Base-by-base conservation (phyloP, 495 filamentous ascomycete genomes). In the Trichocladium uniseriatum region DNA sequence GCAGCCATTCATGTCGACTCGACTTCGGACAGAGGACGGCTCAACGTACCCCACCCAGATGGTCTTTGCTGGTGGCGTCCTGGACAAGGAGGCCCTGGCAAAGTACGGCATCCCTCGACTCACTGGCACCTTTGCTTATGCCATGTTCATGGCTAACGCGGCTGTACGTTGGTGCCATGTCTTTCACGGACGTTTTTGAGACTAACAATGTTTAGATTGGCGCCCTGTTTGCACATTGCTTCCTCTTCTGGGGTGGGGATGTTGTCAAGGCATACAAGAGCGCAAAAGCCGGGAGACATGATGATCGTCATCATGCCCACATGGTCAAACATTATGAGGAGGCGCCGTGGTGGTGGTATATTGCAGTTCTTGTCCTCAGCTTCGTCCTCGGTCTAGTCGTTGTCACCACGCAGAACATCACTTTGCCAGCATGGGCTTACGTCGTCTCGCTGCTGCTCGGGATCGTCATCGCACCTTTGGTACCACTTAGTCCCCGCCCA, bases 261-360 rank as follows among this genome's bases (percentile, higher is more conserved):
- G 38, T 60, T 14, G 29, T 45, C 13, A 27, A 32, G 16, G 43
- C 57, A 7, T 56, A 42, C 57, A 56, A 56, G 44, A 46, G 48
- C 40, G 47, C 57, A 0, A 56, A 36, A 28, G 5, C 3, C 1
- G 53, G 53, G 14, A 20, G 24, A 6, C 41, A 57, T 65, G 6
- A 48, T 27, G 53, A 60, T 34, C 45, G 47, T 15, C 52, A 56
- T 22, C 55, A 63, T 42, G 50, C 49, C 62, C 48, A 73, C 67
- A 62, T 69, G 58, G 38, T 24, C n/a, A 43, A 55, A 38, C 45
- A 51, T 15, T 81, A 80, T 56, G 69, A 74, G 34, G 76, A 79
- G 51, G 58, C 63, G 2, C 77, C 79, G 5, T 63, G 64, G 56
- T 79, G 72, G 73, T 81, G 79, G 79, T 82, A 76, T 37, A 55